A percentile compares a stretch with the other conserved stretches of the same genome.
Evolutionary conservation across 1,284 basidiomycete genomes (phyloP).

Genomic region (Fomitiporia mediterranea): DNA sequence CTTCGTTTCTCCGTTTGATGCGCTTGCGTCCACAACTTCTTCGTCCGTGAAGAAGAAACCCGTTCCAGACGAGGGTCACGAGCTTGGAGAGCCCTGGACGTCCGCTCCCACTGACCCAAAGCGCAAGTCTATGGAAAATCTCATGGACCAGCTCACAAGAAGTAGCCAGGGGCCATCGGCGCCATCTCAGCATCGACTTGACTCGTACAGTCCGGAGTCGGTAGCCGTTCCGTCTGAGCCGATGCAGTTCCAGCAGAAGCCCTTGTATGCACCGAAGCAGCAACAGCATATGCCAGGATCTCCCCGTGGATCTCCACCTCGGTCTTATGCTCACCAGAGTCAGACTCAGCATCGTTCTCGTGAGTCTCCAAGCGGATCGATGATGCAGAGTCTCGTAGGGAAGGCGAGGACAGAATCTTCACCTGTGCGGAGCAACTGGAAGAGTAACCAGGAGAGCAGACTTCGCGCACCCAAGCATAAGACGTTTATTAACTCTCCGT

Average conservation of each 20-base stretch:
- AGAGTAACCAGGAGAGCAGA: conserved; percentile 34
- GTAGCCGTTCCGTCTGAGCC: conserved; percentile 30
- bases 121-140: conserved; percentile 72
- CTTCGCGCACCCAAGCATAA: conserved; percentile 43
- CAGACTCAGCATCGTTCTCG: conserved; percentile 29
- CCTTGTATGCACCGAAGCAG: conserved; percentile 36
- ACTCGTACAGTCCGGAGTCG: conserved; percentile 33
- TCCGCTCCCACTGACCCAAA: conserved; percentile 59
- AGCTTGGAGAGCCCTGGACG: conserved; percentile 51
- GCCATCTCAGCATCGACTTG: conserved; percentile 37
- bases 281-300: conserved; percentile 46
- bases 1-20: conserved; percentile 78
- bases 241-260: conserved; percentile 39
- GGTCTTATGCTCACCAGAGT: conserved; percentile 31
- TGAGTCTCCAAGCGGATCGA: conserved; percentile 38
- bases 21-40: conserved; percentile 45
- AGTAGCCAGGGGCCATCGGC: conserved; percentile 38
- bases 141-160: conserved; percentile 65
- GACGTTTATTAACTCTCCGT: conserved; percentile 54
- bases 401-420: conserved; percentile 70
- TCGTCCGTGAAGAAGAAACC: conserved; percentile 58
- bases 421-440: conserved; percentile 47
- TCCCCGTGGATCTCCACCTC: conserved; percentile 62
- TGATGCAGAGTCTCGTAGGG: conserved; percentile 38
- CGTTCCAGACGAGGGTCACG: conserved; percentile 36